Evolutionary conservation across 345 rosid species (phyloP), one percentile per base, ranked within the genome.

Genomic region (Diplotaxis tenuifolia): DNA sequence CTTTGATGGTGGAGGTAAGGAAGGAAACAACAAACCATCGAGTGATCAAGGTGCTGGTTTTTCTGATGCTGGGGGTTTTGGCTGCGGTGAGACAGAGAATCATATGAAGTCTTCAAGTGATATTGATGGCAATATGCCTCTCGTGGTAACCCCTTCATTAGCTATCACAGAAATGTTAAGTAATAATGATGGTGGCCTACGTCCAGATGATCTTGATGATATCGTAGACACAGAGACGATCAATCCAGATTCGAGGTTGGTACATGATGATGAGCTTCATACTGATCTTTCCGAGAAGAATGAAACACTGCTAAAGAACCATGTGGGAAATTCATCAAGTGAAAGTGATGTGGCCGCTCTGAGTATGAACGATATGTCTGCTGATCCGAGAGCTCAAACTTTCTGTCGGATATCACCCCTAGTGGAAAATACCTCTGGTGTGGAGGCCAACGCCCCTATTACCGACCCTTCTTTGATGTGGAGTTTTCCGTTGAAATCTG

Each of bases 321-420:
- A 40, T 57, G 72, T 62, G 62, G 67, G 52, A 62, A 55, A 25
- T 61, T 61, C 23, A 28, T 75, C 72, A 15, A 40, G 62, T 23
- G 82, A 74, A 42, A 40, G 62, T 57, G 50, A 10, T 11, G 49
- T 54, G 9, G 77, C 65, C 49, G 68, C 62, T 57, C 29, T 76
- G 65, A 79, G 73, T 61, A 83, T 67, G 78, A 76, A 78, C 62
- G 77, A 75, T 62, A 52, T 59, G 59, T 69, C 75, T 53, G 63
- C 81, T 53, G 82, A 75, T 78, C 38, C 16, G 60, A 82, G 70
- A 55, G 81, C 38, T 53, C 82, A 68, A 53, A 59, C 10, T 55
- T 67, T 63, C 34, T 52, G 63, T 59, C 79, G 62, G 64, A 61
- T 62, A 32, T 64, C 73, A 53, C 70, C 66, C 7, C 7, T 52